These are phyloP conservation scores for Boletus subparvulus DNA, from an alignment of 768 basidiomycete genomes.

Conservation along the genomic window DNA sequence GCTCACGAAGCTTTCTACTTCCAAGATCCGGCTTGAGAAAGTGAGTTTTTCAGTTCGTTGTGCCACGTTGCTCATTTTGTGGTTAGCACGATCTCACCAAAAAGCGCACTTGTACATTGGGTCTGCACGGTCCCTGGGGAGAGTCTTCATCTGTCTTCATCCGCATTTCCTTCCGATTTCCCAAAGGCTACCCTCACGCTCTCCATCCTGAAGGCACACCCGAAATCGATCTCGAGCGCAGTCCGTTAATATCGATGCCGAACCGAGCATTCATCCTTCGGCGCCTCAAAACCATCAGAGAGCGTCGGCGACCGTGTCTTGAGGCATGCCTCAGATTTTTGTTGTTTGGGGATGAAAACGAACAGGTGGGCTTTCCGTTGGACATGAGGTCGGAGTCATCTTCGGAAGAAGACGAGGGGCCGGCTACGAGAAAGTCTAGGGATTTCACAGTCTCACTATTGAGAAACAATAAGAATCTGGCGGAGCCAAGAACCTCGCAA, in stretches of 20 bases:
- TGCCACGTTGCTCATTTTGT: constrained; percentile 1
- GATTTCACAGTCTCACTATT: constrained; percentile 55
- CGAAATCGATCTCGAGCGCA: constrained; percentile 79
- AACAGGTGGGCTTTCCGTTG: constrained; percentile 38
- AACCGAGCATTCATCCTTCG: constrained; percentile 78
- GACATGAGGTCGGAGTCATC: constrained; percentile 60
- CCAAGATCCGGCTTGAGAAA: constrained; percentile 85
- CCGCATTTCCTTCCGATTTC: constrained; percentile 87
- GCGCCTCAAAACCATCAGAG: constrained; percentile 68
- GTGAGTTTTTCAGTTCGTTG: constrained; percentile 36
- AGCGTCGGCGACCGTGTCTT: constrained; percentile 76
- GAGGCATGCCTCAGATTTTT: constrained; percentile 83
- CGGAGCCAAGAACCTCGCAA: constrained; percentile 83
- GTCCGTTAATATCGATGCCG: constrained; percentile 73
- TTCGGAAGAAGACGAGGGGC: constrained; percentile 63
- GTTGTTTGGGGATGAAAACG: constrained; percentile 65
- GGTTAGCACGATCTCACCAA: constrained; percentile 64
- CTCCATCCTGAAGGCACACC: constrained; percentile 65
- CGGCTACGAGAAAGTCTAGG: constrained; percentile 39
- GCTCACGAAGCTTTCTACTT: constrained; percentile 58
- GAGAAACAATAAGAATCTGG: constrained; percentile 71
- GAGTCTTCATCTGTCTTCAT: constrained; percentile 80
- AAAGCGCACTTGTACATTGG: constrained; percentile 79
- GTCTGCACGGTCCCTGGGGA: constrained; percentile 91
- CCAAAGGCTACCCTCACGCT: constrained; percentile 72